Evolutionary conservation across 192 early-diverging fungal genomes (phyloP).

Genomic region (Linnemannia hyalina): DNA sequence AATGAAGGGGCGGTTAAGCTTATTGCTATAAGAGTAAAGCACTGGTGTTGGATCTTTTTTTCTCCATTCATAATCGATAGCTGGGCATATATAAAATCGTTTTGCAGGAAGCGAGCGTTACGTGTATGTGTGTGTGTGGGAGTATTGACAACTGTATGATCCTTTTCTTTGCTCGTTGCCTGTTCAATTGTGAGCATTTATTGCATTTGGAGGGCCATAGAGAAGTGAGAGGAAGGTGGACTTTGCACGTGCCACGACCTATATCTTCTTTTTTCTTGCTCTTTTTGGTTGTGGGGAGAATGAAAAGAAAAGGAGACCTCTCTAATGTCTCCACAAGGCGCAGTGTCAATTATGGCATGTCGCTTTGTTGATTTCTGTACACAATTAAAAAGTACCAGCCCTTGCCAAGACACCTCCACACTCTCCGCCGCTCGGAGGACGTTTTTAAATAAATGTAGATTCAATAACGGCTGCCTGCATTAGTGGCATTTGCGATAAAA

Average conservation of each 20-base stretch:
- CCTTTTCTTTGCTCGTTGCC: background rate
- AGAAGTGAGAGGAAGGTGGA: background rate
- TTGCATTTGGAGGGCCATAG: background rate
- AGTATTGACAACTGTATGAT: background rate
- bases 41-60: too few species aligned
- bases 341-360: background rate
- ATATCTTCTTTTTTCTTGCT: background rate
- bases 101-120: too few species aligned
- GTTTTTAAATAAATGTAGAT: too few species aligned
- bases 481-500: too few species aligned
- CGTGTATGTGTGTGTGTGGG: too few species aligned
- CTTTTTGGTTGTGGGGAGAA: background rate
- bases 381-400: background rate
- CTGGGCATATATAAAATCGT: too few species aligned
- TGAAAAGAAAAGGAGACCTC: background rate
- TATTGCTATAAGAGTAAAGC: too few species aligned
- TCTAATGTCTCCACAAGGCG: background rate
- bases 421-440: background rate
- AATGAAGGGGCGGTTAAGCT: too few species aligned
- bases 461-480: too few species aligned
- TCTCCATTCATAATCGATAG: too few species aligned
- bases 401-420: background rate
- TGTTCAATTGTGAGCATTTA: slow-evolving; percentile 1
- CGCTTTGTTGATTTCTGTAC: slow-evolving; percentile 3
- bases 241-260: background rate